phyloP scores from a whole-genome alignment of 2,329 filamentous ascomycete species.

The Falciphora oryzae region DNA sequence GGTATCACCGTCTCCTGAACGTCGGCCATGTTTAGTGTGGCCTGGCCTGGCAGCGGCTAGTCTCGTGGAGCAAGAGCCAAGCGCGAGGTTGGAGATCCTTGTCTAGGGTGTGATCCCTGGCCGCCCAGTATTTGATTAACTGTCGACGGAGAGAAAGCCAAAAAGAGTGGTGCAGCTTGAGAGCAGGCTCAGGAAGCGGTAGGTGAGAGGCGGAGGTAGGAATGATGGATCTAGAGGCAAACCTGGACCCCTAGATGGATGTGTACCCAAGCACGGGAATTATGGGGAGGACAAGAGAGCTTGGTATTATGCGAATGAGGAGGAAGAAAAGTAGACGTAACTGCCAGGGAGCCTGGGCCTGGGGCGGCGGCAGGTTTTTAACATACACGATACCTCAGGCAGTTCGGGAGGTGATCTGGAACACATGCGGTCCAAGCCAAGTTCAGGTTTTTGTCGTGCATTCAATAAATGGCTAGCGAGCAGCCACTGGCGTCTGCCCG shows the following conservation, averaged over 20 bases:
- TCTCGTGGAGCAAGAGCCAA: not conserved
- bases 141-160: not conserved
- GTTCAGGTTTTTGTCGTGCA: not conserved
- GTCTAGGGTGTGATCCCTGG: not conserved
- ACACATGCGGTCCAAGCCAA: not conserved
- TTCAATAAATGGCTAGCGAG: not conserved
- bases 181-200: not conserved
- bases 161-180: not conserved
- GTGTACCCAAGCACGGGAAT: not conserved
- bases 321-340: not conserved
- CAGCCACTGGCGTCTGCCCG: not conserved
- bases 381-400: not conserved
- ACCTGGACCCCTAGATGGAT: not conserved
- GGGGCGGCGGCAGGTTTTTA: not conserved
- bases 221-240: not conserved
- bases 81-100: not conserved
- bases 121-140: not conserved
- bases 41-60: not conserved
- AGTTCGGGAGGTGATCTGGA: not conserved
- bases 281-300: conserved; percentile 1
- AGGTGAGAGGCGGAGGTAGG: not conserved
- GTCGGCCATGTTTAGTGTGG: conserved; percentile 3
- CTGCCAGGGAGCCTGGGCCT: not conserved
- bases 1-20: conserved; percentile 26
- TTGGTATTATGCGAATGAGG: not conserved